A percentile compares a stretch with the other conserved stretches of the same genome.
Conservation (phyloP, 202 grass and related monocot genomes). For the Musa balbisiana region DNA sequence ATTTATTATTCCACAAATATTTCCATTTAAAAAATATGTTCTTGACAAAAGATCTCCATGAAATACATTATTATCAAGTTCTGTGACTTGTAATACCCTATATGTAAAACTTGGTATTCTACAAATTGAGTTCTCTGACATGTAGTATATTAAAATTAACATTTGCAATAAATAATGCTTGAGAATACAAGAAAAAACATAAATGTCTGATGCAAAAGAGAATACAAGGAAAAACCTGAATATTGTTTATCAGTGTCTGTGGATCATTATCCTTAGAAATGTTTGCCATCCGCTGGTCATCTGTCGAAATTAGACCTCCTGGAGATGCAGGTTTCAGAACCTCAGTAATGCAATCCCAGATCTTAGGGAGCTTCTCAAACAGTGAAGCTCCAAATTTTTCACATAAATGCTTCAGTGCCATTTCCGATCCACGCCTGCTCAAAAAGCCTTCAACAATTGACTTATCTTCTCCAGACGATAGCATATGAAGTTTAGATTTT, state of each 20-base stretch:
- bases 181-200: not conserved
- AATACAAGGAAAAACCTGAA: slow-evolving; percentile 57
- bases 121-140: too few relatives aligned
- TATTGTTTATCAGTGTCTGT: slow-evolving; percentile 90
- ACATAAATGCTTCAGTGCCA: slow-evolving; percentile 82
- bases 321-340: slow-evolving; percentile 59
- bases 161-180: not conserved
- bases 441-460: slow-evolving; percentile 80
- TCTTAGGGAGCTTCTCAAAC: slow-evolving; percentile 82
- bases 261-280: slow-evolving; percentile 78
- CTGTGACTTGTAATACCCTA: too few relatives aligned
- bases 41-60: too few relatives aligned
- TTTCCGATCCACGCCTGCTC: slow-evolving; percentile 88
- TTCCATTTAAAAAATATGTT: too few relatives aligned
- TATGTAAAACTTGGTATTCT: too few relatives aligned
- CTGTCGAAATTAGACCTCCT: slow-evolving; percentile 33
- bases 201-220: not conserved
- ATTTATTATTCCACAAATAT: too few relatives aligned
- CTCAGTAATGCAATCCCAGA: slow-evolving; percentile 94
- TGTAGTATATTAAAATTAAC: too few relatives aligned
- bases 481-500: slow-evolving; percentile 45
- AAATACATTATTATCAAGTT: too few relatives aligned
- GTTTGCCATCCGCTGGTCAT: slow-evolving; percentile 48
- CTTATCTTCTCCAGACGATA: slow-evolving; percentile 57
- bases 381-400: slow-evolving; percentile 78